Base-by-base conservation (phyloP, 1,139 yeast genomes). In the Saccharomyces pastorianus region DNA sequence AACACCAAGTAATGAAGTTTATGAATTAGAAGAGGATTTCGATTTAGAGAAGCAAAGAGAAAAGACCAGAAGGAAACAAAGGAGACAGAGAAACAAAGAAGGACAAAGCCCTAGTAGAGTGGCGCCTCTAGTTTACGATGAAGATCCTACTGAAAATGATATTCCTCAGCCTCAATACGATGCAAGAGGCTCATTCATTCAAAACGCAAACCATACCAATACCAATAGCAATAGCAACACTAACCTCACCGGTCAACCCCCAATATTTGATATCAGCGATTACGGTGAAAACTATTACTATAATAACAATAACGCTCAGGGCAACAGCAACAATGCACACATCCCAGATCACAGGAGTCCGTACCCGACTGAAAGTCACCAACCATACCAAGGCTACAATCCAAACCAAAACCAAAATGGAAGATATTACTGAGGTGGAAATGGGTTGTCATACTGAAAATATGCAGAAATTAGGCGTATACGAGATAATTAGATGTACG, bases 21-120 rank as follows among this genome's bases (percentile, higher is more conserved):
- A 58, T 53, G 70, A 64, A 53, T 46, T 64, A 50, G 69, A 66
- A 48, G 65, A 66, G 51, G 69, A 64, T 48, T 66, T 65, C 49
- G 70, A 68, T 56, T 54, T 68, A 13, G 70, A 68, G 51, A 62
- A 61, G n/a, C 71, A 66, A 50, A 61, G 58, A 44, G 56, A 53
- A 9, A 60, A 58, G 48, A 49, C 58, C 14, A 46, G 48, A 13
- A 53, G 48, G 32, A 56, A 54, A 46, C 28, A 55, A 46, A 20
- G 42, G 48, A 32, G 9, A 17, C 25, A 38, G 11, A 38, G 44
- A 11, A 38, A 17, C 6, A 17, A 17, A 8, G 44, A 38, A 20
- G 44, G 44, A 17, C 44, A 17, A 2, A 38, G 26, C 7, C 44
- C 44, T 38, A 38, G 44, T 50, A 48, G 14, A 51, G 42, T 20